Conservation (phyloP, 371 early-diverging fungal genomes). For the Funneliformis caledonium region DNA sequence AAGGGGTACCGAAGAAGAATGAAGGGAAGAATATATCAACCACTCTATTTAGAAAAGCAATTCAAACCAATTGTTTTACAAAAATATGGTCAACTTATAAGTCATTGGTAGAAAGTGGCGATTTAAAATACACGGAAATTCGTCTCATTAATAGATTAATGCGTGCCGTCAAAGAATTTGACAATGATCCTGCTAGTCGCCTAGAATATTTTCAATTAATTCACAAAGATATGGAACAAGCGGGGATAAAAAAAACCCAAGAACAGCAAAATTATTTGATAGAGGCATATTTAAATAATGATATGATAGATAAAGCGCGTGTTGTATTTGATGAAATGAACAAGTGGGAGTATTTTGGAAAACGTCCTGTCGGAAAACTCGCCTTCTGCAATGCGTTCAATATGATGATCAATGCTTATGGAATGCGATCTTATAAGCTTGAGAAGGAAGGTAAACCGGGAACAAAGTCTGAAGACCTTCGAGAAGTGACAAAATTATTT, state of each 20-base stretch:
- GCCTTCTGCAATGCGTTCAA: background rate
- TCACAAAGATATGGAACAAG: constrained; percentile 11
- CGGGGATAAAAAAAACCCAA: background rate
- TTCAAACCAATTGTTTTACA: background rate
- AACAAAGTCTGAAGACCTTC: background rate
- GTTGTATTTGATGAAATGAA: constrained; percentile 20
- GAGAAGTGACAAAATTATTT: constrained; percentile 19
- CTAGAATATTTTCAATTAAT: background rate
- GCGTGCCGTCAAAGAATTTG: background rate
- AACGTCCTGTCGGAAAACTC: background rate
- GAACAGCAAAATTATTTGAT: constrained; percentile 1
- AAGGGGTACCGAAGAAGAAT: background rate
- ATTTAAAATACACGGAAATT: background rate
- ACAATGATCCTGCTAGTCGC: background rate
- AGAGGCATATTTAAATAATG: constrained; percentile 17
- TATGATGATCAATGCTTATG: constrained; percentile 33
- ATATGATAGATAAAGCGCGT: constrained; percentile 15
- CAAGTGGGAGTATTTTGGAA: background rate
- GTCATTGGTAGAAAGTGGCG: background rate
- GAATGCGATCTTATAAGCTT: background rate
- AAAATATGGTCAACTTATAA: constrained; percentile 13
- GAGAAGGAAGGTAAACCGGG: background rate
- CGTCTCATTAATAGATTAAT: constrained; percentile 2
- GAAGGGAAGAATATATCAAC: background rate
- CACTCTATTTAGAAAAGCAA: background rate